Base-by-base conservation (phyloP, 208 protist genomes). In the Crithidia brevicula region DNA sequence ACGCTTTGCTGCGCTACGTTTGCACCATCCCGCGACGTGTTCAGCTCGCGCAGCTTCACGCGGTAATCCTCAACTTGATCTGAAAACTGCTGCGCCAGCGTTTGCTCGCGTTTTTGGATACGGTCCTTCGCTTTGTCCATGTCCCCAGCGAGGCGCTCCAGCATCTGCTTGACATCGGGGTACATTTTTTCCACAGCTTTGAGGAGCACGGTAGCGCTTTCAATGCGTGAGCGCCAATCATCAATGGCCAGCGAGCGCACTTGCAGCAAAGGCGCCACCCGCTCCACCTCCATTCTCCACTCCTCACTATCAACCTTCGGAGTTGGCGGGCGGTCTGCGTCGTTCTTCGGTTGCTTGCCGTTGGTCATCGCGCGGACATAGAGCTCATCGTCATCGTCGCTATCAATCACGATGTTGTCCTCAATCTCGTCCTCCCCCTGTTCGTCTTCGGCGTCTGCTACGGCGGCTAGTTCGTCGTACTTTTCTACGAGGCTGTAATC, bases 131-230 rank as follows among this genome's bases (percentile, higher is more conserved):
- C 80, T 52, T 94, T 97, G 38, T 93, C 86, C 79, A 97, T 89
- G 62, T 97, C 89, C 28, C 93, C 85, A 9, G 54, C 73, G 25
- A 95, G 77, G 25, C 88, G 77, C 61, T 89, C 81, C 20, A 97
- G 83, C 86, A 93, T 91, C 72, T 85, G 82, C 65, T 82, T 92
- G 23, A 95, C 90, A 20, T 94, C 90, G 18, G 92, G 92, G 67
- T 94, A 97, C 85, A 97, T 93, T 50, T 89, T 92, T 28, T 95
- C 89, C 18, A 97, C 85, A 23, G 87, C 88, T 57, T 93, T 95
- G 15, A 97, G 66, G 11, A 97, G 74, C 67, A 94, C 70, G 6
- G 83, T 72, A 7, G 89, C 86, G 63, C 72, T 92, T 64, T 95
- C 89, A 27, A 97, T 82, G 38, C 88, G 83, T 36, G 86, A 89